phyloP scores from a whole-genome alignment of 352 stramenopile species.

The Phytophthora constricta region DNA sequence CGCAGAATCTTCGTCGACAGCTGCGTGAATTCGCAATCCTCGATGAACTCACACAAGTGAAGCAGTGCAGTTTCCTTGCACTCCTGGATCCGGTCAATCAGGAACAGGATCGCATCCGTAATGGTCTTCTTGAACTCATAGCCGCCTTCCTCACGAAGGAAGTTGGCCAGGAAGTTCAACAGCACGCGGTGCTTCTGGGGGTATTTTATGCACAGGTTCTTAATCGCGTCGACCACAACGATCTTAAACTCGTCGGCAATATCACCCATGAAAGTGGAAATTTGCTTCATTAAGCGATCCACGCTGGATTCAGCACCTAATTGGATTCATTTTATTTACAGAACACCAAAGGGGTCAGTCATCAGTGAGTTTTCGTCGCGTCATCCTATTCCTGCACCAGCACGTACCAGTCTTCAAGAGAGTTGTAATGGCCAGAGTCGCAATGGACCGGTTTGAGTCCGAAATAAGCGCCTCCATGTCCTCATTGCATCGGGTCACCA shows the following conservation, averaged over 20 bases:
- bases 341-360: conserved; percentile 9
- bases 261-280: conserved; percentile 98
- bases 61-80: conserved; percentile 97
- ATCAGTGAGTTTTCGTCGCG: not conserved
- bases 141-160: conserved; percentile 95
- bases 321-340: not conserved
- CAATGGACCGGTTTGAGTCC: conserved; percentile 98
- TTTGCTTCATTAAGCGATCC: conserved; percentile 97
- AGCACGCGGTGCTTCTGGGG: conserved; percentile 97
- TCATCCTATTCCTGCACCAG: not conserved
- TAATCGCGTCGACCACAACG: conserved; percentile 97
- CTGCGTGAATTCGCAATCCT: conserved; percentile 95
- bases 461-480: conserved; percentile 98
- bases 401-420: conserved; percentile 96
- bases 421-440: conserved; percentile 99
- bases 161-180: conserved; percentile 98
- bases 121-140: conserved; percentile 99
- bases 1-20: conserved; percentile 95
- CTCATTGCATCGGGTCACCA: conserved; percentile 98
- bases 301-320: conserved; percentile 94
- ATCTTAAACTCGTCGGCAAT: conserved; percentile 99
- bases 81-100: conserved; percentile 97
- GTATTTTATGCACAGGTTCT: conserved; percentile 98
- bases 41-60: conserved; percentile 99
- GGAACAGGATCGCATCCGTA: conserved; percentile 96